These are phyloP conservation scores for Citrus mangshanensis DNA, from an alignment of 345 rosid genomes.

Conservation along the genomic window DNA sequence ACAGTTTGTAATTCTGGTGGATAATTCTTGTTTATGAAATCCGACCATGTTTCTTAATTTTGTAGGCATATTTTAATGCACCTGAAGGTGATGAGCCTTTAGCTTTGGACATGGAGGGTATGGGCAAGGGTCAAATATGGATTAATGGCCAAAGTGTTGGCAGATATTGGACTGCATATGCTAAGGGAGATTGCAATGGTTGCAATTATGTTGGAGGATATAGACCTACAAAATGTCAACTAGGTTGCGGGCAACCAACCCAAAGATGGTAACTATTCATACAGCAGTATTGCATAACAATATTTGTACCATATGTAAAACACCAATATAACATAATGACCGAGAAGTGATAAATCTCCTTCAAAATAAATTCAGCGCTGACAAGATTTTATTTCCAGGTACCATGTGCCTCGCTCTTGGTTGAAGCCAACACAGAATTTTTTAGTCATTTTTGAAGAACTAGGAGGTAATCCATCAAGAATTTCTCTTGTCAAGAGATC, in stretches of 20 bases:
- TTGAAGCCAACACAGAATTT: conserved; percentile 83
- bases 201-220: conserved; percentile 79
- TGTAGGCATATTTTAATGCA: conserved; percentile 79
- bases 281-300: background rate
- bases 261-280: conserved; percentile 57
- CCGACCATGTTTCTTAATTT: background rate
- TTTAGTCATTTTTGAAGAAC: conserved; percentile 89
- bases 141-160: conserved; percentile 92
- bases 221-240: conserved; percentile 77
- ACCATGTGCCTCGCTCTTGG: conserved; percentile 92
- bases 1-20: background rate
- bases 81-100: conserved; percentile 91
- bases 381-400: conserved; percentile 42
- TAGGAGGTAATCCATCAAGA: conserved; percentile 82
- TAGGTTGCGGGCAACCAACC: conserved; percentile 94
- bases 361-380: conserved; percentile 2
- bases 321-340: background rate
- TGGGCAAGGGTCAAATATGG: conserved; percentile 99
- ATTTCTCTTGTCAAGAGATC: conserved; percentile 86
- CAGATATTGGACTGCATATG: conserved; percentile 93
- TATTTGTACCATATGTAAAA: background rate
- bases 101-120: conserved; percentile 94
- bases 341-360: background rate
- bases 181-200: conserved; percentile 69
- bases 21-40: background rate